Evolutionary conservation across 805 yeast genomes (phyloP), one percentile per base, ranked within the genome.

Genomic region (Phaffomyces opuntiae): DNA sequence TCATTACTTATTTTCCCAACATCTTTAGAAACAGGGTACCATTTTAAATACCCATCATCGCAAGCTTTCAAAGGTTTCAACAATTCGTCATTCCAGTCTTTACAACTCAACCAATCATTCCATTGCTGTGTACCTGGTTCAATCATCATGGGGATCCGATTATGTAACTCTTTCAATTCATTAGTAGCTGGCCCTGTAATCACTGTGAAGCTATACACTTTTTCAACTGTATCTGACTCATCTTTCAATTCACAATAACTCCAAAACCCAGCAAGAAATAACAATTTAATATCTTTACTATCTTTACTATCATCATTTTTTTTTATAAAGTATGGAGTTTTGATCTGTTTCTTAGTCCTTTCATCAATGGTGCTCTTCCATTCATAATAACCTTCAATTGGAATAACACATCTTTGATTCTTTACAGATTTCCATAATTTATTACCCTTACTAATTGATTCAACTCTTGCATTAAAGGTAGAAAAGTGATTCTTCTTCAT

Each of bases 361-460:
- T 57, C 59, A 16, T 45, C 47, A 2, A 58, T 49, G 16, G 56
- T 51, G 24, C 55, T 53, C 14, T 49, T 52, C 96, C 97, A 90
- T 63, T 90, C 97, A 57, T 77, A 90, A 62, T 90, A 90, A 0
- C 96, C 96, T 55, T 77, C 75, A 36, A 86, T 73, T 0, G 95
- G 91, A 0, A 88, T 77, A 1, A 83, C 80, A 60, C 96, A 89
- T 35, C 96, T 67, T 6, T 68, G 66, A 9, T 64, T 63, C 24
- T 72, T 64, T 6, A 77, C 68, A 1, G 68, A 49, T 7, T 68
- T 68, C 96, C 96, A 89, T 36, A 83, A 62, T 21, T 71, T 66
- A 38, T 73, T 70, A 1, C 65, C 62, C 5, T 71, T 68, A 0
- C 55, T 54, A 11, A 88, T 54, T 7, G 82, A 74, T 51, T 88